Percentiles rank a stretch among this genome's conserved stretches.
Conservation (phyloP, 495 filamentous ascomycete genomes). For the Penicillium steckii region DNA sequence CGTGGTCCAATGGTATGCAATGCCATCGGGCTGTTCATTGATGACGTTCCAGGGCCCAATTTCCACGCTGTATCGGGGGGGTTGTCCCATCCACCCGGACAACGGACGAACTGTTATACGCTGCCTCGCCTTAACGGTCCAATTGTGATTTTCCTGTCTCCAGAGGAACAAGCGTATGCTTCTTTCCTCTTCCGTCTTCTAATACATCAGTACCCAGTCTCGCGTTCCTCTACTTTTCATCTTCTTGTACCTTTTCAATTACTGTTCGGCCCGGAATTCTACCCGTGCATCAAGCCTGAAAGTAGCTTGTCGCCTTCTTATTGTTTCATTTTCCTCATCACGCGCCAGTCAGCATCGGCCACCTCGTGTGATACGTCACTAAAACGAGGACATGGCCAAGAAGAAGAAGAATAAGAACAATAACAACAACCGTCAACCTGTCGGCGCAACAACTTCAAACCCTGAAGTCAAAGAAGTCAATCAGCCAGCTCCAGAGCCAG, state of each 20-base stretch:
- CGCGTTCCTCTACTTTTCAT: constrained; percentile 25
- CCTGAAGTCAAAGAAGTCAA: constrained; percentile 18
- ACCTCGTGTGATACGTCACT: constrained; percentile 33
- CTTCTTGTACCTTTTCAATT: constrained; percentile 20
- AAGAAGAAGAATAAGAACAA: constrained; percentile 35
- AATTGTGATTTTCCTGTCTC: constrained; percentile 22
- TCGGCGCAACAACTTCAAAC: constrained; percentile 27
- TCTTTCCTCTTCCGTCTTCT: constrained; percentile 30
- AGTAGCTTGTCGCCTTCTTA: constrained; percentile 29
- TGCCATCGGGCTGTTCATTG: constrained; percentile 36
- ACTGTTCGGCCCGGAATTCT: constrained; percentile 16
- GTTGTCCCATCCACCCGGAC: constrained; percentile 32
- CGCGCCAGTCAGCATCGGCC: constrained; percentile 23
- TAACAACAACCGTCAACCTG: constrained; percentile 34
- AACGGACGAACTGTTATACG: constrained; percentile 39
- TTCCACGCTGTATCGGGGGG: constrained; percentile 24
- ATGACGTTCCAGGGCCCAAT: constrained; percentile 38
- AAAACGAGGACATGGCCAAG: constrained; percentile 36
- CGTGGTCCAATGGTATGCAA: constrained; percentile 43
- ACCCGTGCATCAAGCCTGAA: constrained; percentile 29
- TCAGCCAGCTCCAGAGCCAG: constrained; percentile 26
- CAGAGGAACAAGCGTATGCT: constrained; percentile 30
- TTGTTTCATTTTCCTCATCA: constrained; percentile 32
- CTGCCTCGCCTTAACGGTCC: constrained; percentile 37
- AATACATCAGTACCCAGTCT: constrained; percentile 34